Evolutionary conservation across 78 protist genomes (phyloP), one percentile per base, ranked within the genome.

Genomic region (Bodo saltans): DNA sequence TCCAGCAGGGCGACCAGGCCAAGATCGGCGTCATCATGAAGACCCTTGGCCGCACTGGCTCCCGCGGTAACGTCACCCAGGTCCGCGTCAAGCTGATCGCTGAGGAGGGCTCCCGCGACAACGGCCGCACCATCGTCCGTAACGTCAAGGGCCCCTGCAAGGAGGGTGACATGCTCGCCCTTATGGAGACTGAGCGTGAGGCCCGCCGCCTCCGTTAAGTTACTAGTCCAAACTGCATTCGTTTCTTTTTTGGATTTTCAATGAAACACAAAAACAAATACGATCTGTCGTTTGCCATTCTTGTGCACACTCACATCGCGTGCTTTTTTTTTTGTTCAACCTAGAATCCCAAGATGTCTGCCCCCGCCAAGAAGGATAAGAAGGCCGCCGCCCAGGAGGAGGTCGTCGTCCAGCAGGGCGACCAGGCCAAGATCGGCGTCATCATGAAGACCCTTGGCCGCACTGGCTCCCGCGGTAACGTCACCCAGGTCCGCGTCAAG

Each of bases 111-210:
- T n/a, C n/a, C n/a, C 60, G 60, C 71, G 40, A 89, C 70, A 28
- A 41, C 41, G 30, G 11, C 79, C 93, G 98, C 25, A 72, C 86
- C 3, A 89, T 95, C 75, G 73, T 92, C 85, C 89, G 98, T 37
- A 95, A 95, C 84, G 96, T 92, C 70, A 93, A 87, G 92, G 98
- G 98, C 3, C 96, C 98, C 28, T 93, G 92, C n/a, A 89, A 92
- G 41, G 92, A 88, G 80, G 95, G 94, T 17, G 98, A 95, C 78
- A 86, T 94, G 83, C 90, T 95, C 30, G 70, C 90, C 29, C 93
- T 95, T n/a, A 41, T 93, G n/a, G 98, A 95, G 90, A 82, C 95
- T 68, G 98, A 95, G 90, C 94, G 96, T 40, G 98, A 95, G 87
- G 98, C 98, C 30, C 84, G 96, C 68, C 93, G 98, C n/a, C 91